These are phyloP conservation scores for Phytopythium chamaehyphon DNA, from an alignment of 352 stramenopile species.

Conservation along the genomic window DNA sequence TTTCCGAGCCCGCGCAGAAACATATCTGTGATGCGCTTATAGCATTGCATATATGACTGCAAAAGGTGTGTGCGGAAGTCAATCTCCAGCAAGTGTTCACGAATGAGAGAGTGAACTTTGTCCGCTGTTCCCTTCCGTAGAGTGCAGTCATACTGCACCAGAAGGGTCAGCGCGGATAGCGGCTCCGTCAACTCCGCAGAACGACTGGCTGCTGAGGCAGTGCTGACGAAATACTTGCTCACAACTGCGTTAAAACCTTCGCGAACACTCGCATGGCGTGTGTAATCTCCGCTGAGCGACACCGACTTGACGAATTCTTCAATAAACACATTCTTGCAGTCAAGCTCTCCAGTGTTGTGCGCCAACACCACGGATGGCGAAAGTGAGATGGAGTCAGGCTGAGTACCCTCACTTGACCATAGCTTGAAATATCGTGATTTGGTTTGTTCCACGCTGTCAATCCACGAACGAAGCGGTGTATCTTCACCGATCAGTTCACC, in stretches of 20 bases:
- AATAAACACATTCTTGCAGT: constrained; percentile 71
- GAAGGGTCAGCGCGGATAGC: constrained; percentile 37
- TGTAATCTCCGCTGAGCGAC: constrained; percentile 47
- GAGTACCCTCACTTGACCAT: background rate
- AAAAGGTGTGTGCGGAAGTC: constrained; percentile 72
- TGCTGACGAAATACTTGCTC: constrained; percentile 34
- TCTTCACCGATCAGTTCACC: constrained; percentile 11
- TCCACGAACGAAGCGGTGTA: constrained; percentile 24
- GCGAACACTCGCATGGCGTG: constrained; percentile 51
- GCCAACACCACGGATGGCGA: background rate
- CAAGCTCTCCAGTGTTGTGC: constrained; percentile 7
- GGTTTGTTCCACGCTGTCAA: background rate
- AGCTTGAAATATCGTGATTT: constrained; percentile 3
- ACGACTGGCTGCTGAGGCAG: background rate
- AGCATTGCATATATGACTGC: constrained; percentile 67
- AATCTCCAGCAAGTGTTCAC: constrained; percentile 74
- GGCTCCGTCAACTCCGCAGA: constrained; percentile 3
- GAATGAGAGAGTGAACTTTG: constrained; percentile 54
- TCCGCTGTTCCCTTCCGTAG: constrained; percentile 57
- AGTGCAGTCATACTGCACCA: constrained; percentile 69
- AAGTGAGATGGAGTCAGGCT: background rate
- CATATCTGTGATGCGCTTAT: constrained; percentile 66
- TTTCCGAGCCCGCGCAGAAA: constrained; percentile 80
- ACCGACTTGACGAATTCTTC: constrained; percentile 67
- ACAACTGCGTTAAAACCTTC: constrained; percentile 56